A percentile compares a stretch with the other conserved stretches of the same genome.
Evolutionary conservation across 257 asterid genomes (phyloP).

Genomic region (Voacanga thouarsii): DNA sequence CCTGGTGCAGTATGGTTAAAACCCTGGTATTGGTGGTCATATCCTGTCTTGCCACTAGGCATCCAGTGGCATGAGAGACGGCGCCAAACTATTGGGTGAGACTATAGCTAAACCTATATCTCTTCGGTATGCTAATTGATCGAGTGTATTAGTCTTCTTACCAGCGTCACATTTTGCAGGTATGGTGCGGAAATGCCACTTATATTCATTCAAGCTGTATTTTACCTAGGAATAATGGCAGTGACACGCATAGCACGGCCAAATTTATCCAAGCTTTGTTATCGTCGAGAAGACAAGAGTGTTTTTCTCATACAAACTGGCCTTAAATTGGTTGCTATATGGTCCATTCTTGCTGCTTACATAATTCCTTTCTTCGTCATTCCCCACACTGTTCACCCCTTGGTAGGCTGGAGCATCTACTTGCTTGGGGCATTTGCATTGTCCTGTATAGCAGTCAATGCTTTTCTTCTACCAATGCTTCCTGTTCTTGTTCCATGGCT

Average conservation of each 20-base stretch:
- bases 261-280: slow-evolving; percentile 62
- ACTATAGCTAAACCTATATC: not conserved
- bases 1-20: slow-evolving; percentile 88
- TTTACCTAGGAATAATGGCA: slow-evolving; percentile 61
- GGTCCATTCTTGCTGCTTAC: slow-evolving; percentile 72
- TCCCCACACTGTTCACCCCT: slow-evolving; percentile 81
- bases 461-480: slow-evolving; percentile 59
- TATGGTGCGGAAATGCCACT: slow-evolving; percentile 66
- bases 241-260: slow-evolving; percentile 79
- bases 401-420: slow-evolving; percentile 79
- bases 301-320: slow-evolving; percentile 51
- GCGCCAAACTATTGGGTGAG: slow-evolving; percentile 74
- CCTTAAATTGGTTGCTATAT: slow-evolving; percentile 60
- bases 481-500: slow-evolving; percentile 67
- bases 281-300: slow-evolving; percentile 69
- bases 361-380: slow-evolving; percentile 58
- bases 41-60: slow-evolving; percentile 92
- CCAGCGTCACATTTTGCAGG: slow-evolving; percentile 29
- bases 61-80: slow-evolving; percentile 78
- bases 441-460: slow-evolving; percentile 51
- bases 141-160: not conserved
- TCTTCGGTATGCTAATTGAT: not conserved
- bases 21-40: slow-evolving; percentile 99
- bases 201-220: slow-evolving; percentile 46
- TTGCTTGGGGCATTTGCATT: slow-evolving; percentile 64